Percentiles rank a stretch among this genome's conserved stretches.
phyloP scores from a whole-genome alignment of 176 grass and related monocot species.

The Avena atlantica region DNA sequence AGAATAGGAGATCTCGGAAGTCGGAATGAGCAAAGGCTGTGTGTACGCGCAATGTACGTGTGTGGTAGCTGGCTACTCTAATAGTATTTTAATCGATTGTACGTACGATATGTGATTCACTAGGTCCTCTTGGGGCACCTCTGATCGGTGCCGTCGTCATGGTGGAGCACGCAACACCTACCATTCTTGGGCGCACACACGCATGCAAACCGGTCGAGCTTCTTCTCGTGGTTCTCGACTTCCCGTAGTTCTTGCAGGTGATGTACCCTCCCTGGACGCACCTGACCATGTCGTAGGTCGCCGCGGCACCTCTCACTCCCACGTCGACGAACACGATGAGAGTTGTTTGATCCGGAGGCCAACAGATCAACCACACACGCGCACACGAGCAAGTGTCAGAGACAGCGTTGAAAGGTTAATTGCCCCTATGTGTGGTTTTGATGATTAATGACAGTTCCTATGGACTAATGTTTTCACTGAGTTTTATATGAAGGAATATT shows the following conservation, averaged over 20 bases:
- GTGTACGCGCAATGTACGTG: too few species aligned
- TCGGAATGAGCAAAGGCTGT: too few species aligned
- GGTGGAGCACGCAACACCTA: conserved; percentile 32
- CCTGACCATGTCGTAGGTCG: background rate
- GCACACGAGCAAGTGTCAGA: background rate
- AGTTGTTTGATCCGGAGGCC: background rate
- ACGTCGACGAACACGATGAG: conserved; percentile 15
- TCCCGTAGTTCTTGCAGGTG: conserved; percentile 49
- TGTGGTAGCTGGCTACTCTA: too few species aligned
- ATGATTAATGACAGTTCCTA: too few species aligned
- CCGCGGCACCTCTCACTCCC: background rate
- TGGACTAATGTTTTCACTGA: too few species aligned
- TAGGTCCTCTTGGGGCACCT: background rate
- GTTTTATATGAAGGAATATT: too few species aligned
- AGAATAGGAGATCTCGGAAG: too few species aligned
- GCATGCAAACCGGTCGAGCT: conserved; percentile 43
- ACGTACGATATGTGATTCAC: background rate
- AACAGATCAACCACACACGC: background rate
- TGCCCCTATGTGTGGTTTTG: too few species aligned
- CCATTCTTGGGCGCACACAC: conserved; percentile 30
- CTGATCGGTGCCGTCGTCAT: background rate
- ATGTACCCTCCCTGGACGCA: conserved; percentile 50
- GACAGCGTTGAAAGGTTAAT: too few species aligned
- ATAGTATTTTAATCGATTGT: too few species aligned
- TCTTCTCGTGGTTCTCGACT: background rate